Percentiles rank a stretch among this genome's conserved stretches.
Conservation (phyloP, 2,329 filamentous ascomycete species). For the Xylaria digitata region DNA sequence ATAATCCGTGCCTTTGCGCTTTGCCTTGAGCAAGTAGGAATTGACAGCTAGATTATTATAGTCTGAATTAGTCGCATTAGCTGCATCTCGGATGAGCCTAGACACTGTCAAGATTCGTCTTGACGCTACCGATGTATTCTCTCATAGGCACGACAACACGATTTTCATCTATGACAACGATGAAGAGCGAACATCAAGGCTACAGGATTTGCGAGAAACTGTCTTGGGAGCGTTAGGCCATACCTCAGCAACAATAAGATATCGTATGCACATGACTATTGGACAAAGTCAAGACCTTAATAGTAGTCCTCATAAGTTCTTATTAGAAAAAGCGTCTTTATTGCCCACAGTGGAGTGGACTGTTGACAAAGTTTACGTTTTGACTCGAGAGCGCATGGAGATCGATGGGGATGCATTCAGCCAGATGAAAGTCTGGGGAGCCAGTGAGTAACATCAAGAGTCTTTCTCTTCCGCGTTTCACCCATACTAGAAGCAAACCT, state of each 20-base stretch:
- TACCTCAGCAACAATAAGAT: constrained; percentile 42
- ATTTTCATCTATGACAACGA: constrained; percentile 57
- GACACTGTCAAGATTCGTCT: constrained; percentile 49
- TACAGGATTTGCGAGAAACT: constrained; percentile 51
- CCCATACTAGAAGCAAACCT: not conserved
- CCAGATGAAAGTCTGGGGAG: constrained; percentile 69
- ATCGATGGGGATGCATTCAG: constrained; percentile 50
- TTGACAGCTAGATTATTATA: not conserved
- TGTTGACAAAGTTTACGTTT: constrained; percentile 61
- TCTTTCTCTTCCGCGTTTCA: not conserved
- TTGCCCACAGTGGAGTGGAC: constrained; percentile 63
- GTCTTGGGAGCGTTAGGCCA: constrained; percentile 55
- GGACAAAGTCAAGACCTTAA: constrained; percentile 65
- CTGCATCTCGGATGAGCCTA: constrained; percentile 52
- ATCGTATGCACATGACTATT: constrained; percentile 67
- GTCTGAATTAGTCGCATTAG: constrained; percentile 42
- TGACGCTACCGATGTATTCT: constrained; percentile 59
- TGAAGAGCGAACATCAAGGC: constrained; percentile 26
- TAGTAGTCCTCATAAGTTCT: constrained; percentile 59
- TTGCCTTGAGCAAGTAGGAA: not conserved
- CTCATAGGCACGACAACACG: constrained; percentile 62
- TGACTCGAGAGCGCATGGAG: constrained; percentile 60
- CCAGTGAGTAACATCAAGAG: constrained; percentile 39
- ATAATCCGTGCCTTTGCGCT: not conserved
- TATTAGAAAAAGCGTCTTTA: constrained; percentile 63